Conservation (phyloP, 148 eudicot species). For the Tetragonia tetragonoides region DNA sequence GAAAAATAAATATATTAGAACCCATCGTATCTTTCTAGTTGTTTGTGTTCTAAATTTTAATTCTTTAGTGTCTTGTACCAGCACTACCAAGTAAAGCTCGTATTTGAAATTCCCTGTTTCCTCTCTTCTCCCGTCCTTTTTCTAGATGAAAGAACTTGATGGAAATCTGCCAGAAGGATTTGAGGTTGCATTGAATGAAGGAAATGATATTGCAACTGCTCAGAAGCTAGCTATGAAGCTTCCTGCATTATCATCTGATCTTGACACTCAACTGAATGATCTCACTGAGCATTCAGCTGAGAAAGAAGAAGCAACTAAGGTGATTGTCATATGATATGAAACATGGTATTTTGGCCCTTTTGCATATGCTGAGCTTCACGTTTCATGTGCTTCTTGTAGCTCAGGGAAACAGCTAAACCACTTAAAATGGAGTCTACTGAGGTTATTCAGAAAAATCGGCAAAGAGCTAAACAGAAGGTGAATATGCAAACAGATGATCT, state of each 20-base stretch:
- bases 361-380: neutral
- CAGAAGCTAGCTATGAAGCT: constrained; percentile 25
- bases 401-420: constrained; percentile 32
- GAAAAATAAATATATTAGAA: too few relatives aligned
- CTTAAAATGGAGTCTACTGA: constrained; percentile 31
- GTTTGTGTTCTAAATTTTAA: neutral
- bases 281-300: constrained; percentile 23
- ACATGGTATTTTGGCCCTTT: constrained; percentile 2
- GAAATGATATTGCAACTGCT: constrained; percentile 20
- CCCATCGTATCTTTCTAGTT: too few relatives aligned
- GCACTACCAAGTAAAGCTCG: neutral
- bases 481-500: constrained; percentile 13
- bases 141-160: constrained; percentile 77
- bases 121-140: neutral
- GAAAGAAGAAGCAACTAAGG: constrained; percentile 34
- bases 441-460: constrained; percentile 30
- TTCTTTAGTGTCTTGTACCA: neutral
- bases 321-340: constrained; percentile 9
- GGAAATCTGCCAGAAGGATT: constrained; percentile 58
- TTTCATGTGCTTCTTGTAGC: constrained; percentile 29
- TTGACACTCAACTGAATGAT: constrained; percentile 24
- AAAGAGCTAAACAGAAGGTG: constrained; percentile 37
- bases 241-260: constrained; percentile 24
- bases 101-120: neutral
- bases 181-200: constrained; percentile 48